Evolutionary conservation across 2,329 filamentous ascomycete species (phyloP).

Genomic region (Colletotrichum sansevieriae): DNA sequence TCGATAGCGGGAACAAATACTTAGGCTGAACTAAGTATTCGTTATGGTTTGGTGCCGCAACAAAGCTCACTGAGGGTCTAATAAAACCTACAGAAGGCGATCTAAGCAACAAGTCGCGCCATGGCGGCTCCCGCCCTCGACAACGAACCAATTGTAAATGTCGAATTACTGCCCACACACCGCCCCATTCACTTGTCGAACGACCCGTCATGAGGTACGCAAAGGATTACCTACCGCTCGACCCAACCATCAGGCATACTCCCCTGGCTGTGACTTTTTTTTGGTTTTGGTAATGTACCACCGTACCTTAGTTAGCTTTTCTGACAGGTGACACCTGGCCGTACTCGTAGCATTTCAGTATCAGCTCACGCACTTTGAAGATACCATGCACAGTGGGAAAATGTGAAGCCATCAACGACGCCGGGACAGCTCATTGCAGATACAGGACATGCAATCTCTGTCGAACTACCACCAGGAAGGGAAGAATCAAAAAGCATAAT

Average conservation of each 20-base stretch:
- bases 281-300: too few species aligned
- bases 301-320: not conserved
- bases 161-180: slow-evolving; percentile 37
- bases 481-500: not conserved
- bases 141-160: slow-evolving; percentile 28
- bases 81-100: slow-evolving; percentile 38
- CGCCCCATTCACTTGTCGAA: slow-evolving; percentile 41
- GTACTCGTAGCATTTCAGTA: not conserved
- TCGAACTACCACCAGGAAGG: too few species aligned
- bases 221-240: slow-evolving; percentile 24
- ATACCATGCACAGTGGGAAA: not conserved
- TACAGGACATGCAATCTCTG: too few species aligned
- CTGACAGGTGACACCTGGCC: slow-evolving; percentile 11
- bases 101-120: slow-evolving; percentile 39
- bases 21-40: not conserved
- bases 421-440: not conserved
- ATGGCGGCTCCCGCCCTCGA: slow-evolving; percentile 35
- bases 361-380: not conserved
- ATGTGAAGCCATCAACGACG: slow-evolving; percentile 2
- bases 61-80: slow-evolving; percentile 25
- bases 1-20: not conserved
- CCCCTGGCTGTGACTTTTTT: not conserved
- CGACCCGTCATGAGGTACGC: slow-evolving; percentile 32
- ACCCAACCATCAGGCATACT: slow-evolving; percentile 23
- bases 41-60: slow-evolving; percentile 8